Conservation (phyloP, 2,329 filamentous ascomycete genomes). For the Davidsoniella neocaledoniae region DNA sequence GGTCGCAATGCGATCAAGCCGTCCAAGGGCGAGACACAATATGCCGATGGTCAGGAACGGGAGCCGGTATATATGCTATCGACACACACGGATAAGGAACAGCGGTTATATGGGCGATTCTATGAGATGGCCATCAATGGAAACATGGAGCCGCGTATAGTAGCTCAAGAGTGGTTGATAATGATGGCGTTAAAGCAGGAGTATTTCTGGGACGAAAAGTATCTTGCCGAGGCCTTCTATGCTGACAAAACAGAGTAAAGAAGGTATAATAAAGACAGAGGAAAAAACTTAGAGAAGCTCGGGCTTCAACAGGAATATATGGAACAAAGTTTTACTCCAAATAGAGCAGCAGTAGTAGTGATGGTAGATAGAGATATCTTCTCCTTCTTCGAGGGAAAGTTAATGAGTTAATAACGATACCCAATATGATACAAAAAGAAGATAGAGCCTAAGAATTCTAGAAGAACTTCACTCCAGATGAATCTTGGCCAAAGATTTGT, state of each 20-base stretch:
- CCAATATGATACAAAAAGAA: too few species aligned
- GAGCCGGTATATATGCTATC: conserved; percentile 75
- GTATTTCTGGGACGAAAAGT: conserved; percentile 48
- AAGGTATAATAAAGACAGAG: not conserved
- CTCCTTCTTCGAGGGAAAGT: not conserved
- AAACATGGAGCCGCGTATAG: conserved; percentile 65
- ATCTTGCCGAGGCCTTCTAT: conserved; percentile 27
- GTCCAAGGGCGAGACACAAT: conserved; percentile 36
- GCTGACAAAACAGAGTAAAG: not conserved
- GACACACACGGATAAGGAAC: conserved; percentile 48
- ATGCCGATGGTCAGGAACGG: conserved; percentile 36
- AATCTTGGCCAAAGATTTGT: conserved; percentile 80
- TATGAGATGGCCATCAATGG: conserved; percentile 59
- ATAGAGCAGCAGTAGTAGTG: too few species aligned
- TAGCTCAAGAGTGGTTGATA: conserved; percentile 76
- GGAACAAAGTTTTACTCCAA: too few species aligned
- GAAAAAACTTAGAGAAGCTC: too few species aligned
- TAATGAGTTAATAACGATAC: too few species aligned
- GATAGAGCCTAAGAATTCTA: conserved; percentile 25
- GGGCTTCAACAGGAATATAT: too few species aligned
- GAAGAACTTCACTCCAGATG: conserved; percentile 92
- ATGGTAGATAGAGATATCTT: not conserved
- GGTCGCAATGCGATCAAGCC: conserved; percentile 50
- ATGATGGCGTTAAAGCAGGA: conserved; percentile 80
- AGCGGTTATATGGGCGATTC: conserved; percentile 64